Evolutionary conservation across 75 land plant genomes (phyloP), one percentile per base, ranked within the genome.

Genomic region (Sequoia sempervirens): DNA sequence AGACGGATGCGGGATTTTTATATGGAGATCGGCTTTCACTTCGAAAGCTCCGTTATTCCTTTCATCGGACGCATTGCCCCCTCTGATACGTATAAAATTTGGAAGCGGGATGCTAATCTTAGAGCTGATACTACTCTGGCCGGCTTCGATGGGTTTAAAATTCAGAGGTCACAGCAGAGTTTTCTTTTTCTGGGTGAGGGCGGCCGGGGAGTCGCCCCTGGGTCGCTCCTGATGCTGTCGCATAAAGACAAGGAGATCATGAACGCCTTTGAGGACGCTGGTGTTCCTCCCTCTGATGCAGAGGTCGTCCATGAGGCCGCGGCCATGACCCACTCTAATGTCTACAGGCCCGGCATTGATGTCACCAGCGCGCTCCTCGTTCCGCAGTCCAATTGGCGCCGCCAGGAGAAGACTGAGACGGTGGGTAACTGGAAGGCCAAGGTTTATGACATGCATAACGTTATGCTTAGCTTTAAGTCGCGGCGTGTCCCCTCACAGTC

Each of bases 11-110:
- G 91, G 46, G 91, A 90, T 58, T 92, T 92, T 70, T 92, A 92
- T 80, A 91, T 92, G 90, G 93, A 92, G 84, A 84, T 92, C 74
- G 85, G 87, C 2, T 92, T 92, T 84, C 90, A 92, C 43, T 92
- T 91, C 50, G 93, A 92, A 87, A 92, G 93, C 84, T 92, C 93
- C 1, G 92, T 91, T 13, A 91, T 92, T 20, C 93, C 93, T 2
- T 91, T 92, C 84, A 87, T 92, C 1, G 87, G 87, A 1, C 69
- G 93, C 54, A 91, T 91, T 82, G 93, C 93, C 0, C 93, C 93
- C 2, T 91, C 93, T 14, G 93, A 92, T 40, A 92, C 93, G 13
- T 92, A 92, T 52, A 83, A 87, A 20, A 92, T 92, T 36, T 92
- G 93, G 93, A 92, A 92, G 83, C 81, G 90, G 47, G 93, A 90